Conservation (phyloP, 2,329 filamentous ascomycete species). For the Stachybotrys elegans region DNA sequence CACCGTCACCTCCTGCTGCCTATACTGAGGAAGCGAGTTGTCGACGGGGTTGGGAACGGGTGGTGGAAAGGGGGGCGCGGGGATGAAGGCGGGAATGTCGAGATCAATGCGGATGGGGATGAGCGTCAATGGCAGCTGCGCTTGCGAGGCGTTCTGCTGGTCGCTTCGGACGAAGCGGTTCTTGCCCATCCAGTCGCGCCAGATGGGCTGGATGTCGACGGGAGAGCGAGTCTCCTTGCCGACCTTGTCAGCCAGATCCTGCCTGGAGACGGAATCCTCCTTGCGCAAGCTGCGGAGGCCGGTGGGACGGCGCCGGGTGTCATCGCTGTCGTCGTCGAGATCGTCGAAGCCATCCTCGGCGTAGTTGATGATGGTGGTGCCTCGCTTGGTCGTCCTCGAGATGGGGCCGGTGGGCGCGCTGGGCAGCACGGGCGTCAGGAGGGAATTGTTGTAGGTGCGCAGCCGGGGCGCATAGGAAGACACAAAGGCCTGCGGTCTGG, state of each 20-base stretch:
- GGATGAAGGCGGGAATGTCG: slow-evolving; percentile 75
- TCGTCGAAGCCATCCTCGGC: slow-evolving; percentile 94
- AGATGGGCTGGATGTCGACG: slow-evolving; percentile 83
- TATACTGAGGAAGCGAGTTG: slow-evolving; percentile 71
- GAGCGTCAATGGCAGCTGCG: slow-evolving; percentile 78
- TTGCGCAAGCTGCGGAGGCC: slow-evolving; percentile 78
- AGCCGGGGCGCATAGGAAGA: slow-evolving; percentile 89
- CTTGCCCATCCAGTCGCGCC: slow-evolving; percentile 93
- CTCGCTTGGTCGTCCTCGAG: slow-evolving; percentile 90
- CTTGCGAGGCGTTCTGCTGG: slow-evolving; percentile 57
- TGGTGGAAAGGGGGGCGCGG: slow-evolving; percentile 58
- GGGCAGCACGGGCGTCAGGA: slow-evolving; percentile 79
- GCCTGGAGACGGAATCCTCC: slow-evolving; percentile 61
- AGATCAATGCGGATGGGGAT: slow-evolving; percentile 96
- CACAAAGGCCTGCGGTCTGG: slow-evolving; percentile 75
- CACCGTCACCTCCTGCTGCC: slow-evolving; percentile 70
- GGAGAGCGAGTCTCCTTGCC: slow-evolving; percentile 77
- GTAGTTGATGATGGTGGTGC: slow-evolving; percentile 95
- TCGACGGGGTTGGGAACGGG: slow-evolving; percentile 61
- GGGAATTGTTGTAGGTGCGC: slow-evolving; percentile 85
- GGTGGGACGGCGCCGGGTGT: slow-evolving; percentile 71
- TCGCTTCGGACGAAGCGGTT: slow-evolving; percentile 50
- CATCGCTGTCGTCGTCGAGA: slow-evolving; percentile 66
- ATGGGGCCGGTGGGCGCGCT: slow-evolving; percentile 59
- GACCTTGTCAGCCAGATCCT: slow-evolving; percentile 66